Evolutionary conservation across 2,329 filamentous ascomycete genomes (phyloP), one percentile per base, ranked within the genome.

Genomic region (Colletotrichum lentis): DNA sequence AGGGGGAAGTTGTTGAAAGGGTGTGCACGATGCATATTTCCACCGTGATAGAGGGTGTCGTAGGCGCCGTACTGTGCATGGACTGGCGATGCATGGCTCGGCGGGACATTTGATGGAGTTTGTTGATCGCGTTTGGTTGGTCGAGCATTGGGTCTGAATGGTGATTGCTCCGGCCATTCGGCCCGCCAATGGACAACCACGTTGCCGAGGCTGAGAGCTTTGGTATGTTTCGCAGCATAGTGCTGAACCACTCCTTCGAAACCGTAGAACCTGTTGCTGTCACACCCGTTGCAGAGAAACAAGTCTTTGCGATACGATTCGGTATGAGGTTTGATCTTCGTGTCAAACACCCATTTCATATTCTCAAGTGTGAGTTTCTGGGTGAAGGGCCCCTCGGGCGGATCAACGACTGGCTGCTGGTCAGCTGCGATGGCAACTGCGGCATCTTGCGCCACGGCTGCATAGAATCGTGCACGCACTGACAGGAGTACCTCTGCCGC

Each of bases 321-420:
- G 3, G 90, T 92, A 62, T 88, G 79, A 27, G 88, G 87, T 74
- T 89, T 92, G 75, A 96, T 84, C 76, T 93, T 94, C 72, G 86
- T 87, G 73, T 94, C 91, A 76, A 91, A 94, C 37, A 94, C 82
- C 88, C 90, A 95, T 77, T 91, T 94, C 91, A 96, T 94, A 74
- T 94, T 93, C 75, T 95, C 92, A 72, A 96, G 79, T 1, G 90
- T 91, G 60, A 95, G 81, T 74, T 85, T 89, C 75, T 87, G 84
- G 31, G 84, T 87, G 72, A 83, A 86, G 7, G 86, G 82, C 0
- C 83, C 85, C 69, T 84, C 80, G 2, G 81, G 79, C 8, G 84
- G 82, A 69, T 90, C 86, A 11, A 75, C 62, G 35, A 77, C 73
- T 5, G 82, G 81, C 63, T 80, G 71, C 70, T 77, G 79, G 41